These are phyloP conservation scores for Cytidiella melzeri DNA, from an alignment of 768 basidiomycete genomes.

Conservation along the genomic window DNA sequence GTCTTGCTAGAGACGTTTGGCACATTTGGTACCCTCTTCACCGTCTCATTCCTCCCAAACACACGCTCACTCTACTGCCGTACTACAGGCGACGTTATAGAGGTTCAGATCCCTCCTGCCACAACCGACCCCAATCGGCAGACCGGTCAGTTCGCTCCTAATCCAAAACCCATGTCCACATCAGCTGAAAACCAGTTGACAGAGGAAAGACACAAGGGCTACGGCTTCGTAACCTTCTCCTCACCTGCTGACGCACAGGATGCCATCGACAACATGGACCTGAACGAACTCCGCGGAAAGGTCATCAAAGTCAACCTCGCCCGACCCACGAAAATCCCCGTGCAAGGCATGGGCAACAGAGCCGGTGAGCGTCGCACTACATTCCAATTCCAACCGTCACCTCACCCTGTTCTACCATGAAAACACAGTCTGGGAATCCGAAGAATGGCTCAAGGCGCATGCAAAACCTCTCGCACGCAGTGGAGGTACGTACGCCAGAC, in stretches of 20 bases:
- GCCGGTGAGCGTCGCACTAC: conserved; percentile 47
- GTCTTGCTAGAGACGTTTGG: conserved; percentile 75
- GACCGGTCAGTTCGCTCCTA: conserved; percentile 37
- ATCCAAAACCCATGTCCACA: conserved; percentile 9
- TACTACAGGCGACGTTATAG: conserved; percentile 84
- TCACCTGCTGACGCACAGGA: conserved; percentile 84
- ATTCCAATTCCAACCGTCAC: conserved; percentile 2
- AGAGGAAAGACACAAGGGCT: conserved; percentile 87
- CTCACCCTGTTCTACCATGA: conserved; percentile 2
- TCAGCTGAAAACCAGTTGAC: too few relatives aligned
- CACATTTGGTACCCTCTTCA: conserved; percentile 65
- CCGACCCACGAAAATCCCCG: conserved; percentile 67
- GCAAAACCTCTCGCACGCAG: conserved; percentile 72
- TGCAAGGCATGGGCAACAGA: conserved; percentile 61
- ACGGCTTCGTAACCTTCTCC: conserved; percentile 86
- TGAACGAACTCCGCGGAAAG: conserved; percentile 78
- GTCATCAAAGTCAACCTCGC: conserved; percentile 83
- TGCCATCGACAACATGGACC: conserved; percentile 98
- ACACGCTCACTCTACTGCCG: conserved; percentile 3
- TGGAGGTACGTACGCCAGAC: conserved; percentile 46
- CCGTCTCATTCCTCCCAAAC: too few relatives aligned
- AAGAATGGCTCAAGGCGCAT: conserved; percentile 85
- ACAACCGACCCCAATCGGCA: conserved; percentile 62
- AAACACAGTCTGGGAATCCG: conserved; percentile 94
- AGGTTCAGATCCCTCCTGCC: conserved; percentile 83